Percentiles rank a stretch among this genome's conserved stretches.
These are phyloP conservation scores for Hypoxylon rickii DNA, from an alignment of 495 filamentous ascomycete genomes.

Conservation along the genomic window DNA sequence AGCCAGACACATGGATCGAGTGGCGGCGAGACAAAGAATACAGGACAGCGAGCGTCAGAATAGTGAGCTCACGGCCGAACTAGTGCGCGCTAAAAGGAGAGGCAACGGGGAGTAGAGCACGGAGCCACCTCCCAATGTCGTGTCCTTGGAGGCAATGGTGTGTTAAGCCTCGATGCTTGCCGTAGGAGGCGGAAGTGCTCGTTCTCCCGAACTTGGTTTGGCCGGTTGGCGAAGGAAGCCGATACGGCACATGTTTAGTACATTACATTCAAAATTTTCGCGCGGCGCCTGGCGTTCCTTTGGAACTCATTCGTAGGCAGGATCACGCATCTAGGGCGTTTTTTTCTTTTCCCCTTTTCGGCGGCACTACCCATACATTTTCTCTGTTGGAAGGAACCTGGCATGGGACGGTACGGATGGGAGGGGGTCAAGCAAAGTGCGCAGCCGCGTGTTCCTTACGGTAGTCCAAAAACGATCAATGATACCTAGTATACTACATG, in stretches of 20 bases:
- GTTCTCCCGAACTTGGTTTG: too few relatives aligned
- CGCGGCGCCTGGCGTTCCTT: conserved; percentile 22
- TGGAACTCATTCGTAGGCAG: conserved; percentile 6
- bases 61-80: conserved; percentile 57
- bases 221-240: conserved; percentile 1
- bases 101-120: conserved; percentile 28
- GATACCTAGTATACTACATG: too few relatives aligned
- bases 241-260: conserved; percentile 12
- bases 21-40: conserved; percentile 78
- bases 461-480: conserved; percentile 12
- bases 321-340: conserved; percentile 23
- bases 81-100: conserved; percentile 35
- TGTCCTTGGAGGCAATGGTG: background rate
- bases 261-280: conserved; percentile 16
- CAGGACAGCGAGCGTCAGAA: conserved; percentile 83
- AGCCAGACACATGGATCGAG: conserved; percentile 80
- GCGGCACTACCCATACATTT: background rate
- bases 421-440: conserved; percentile 1
- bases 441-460: conserved; percentile 1
- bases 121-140: background rate
- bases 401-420: background rate
- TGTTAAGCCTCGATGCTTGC: background rate
- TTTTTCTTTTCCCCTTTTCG: conserved; percentile 2
- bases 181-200: background rate
- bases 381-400: conserved; percentile 4